These are phyloP conservation scores for Populus ilicifolia DNA, from an alignment of 345 rosid species.

Conservation along the genomic window DNA sequence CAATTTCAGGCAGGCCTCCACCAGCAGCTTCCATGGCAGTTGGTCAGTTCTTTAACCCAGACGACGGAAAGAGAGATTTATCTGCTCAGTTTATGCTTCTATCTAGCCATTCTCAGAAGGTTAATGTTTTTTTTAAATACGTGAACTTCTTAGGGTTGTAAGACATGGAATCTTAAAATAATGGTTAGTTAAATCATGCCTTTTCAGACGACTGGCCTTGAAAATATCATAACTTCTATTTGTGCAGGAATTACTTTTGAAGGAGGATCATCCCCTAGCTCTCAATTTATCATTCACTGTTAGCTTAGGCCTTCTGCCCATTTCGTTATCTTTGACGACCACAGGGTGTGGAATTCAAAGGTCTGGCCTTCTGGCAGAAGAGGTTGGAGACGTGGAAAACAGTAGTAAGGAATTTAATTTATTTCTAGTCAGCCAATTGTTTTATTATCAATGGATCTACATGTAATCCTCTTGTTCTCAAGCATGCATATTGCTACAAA, in stretches of 20 bases:
- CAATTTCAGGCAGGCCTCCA: slow-evolving; percentile 90
- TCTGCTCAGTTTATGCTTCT: slow-evolving; percentile 63
- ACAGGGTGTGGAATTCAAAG: slow-evolving; percentile 84
- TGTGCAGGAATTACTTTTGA: slow-evolving; percentile 64
- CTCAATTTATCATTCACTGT: slow-evolving; percentile 68
- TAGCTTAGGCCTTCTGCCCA: slow-evolving; percentile 88
- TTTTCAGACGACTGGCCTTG: slow-evolving; percentile 18
- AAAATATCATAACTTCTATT: slow-evolving; percentile 19
- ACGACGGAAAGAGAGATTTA: slow-evolving; percentile 62
- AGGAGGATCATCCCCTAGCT: slow-evolving; percentile 92
- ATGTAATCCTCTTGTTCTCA: not conserved
- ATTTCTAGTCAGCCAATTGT: not conserved
- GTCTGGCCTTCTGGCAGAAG: slow-evolving; percentile 69
- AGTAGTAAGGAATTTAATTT: slow-evolving; percentile 51
- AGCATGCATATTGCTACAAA: not conserved
- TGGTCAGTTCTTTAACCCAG: slow-evolving; percentile 92
- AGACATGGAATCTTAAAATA: slow-evolving; percentile 2
- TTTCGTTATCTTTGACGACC: slow-evolving; percentile 62
- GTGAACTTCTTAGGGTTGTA: slow-evolving; percentile 13
- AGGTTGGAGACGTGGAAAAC: slow-evolving; percentile 62
- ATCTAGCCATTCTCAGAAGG: slow-evolving; percentile 70
- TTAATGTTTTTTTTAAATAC: slow-evolving; percentile 25
- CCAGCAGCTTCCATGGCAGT: slow-evolving; percentile 98
- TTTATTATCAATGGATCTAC: not conserved
- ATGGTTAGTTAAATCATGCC: slow-evolving; percentile 17